Evolutionary conservation across 805 yeast species (phyloP).

Genomic region (Martiniozyma abietophila): DNA sequence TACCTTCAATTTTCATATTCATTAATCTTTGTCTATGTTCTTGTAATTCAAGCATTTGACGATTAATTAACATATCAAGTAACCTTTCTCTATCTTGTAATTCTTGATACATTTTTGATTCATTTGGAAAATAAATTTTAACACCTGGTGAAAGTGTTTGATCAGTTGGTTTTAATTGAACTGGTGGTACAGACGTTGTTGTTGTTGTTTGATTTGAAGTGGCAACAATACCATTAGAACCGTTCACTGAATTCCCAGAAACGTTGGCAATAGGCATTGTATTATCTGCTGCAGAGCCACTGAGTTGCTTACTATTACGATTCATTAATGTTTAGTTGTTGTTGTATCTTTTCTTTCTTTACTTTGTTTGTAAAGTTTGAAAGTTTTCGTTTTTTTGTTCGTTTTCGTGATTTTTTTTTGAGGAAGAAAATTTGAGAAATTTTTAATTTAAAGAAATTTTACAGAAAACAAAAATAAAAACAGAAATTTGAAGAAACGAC

Average conservation of each 20-base stretch:
- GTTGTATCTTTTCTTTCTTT: background rate
- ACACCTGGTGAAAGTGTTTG: conserved; percentile 24
- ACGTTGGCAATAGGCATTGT: too few relatives aligned
- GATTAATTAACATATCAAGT: conserved; percentile 70
- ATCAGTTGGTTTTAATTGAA: conserved; percentile 29
- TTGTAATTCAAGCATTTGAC: conserved; percentile 80
- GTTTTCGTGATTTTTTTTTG: too few relatives aligned
- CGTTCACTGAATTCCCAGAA: too few relatives aligned
- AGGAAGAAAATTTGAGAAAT: too few relatives aligned
- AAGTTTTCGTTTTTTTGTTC: too few relatives aligned
- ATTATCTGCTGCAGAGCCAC: too few relatives aligned
- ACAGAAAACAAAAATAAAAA: background rate
- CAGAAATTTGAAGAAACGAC: too few relatives aligned
- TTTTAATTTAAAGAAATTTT: background rate
- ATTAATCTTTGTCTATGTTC: conserved; percentile 39
- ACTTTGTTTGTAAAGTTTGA: too few relatives aligned
- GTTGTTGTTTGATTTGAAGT: too few relatives aligned
- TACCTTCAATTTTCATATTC: conserved; percentile 29
- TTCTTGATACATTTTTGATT: conserved; percentile 61
- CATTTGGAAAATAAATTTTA: conserved; percentile 26
- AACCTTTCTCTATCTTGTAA: conserved; percentile 74
- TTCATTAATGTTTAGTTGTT: too few relatives aligned
- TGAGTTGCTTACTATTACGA: too few relatives aligned
- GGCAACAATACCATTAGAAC: too few relatives aligned
- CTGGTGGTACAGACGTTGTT: conserved; percentile 12